A percentile compares a stretch with the other conserved stretches of the same genome.
Evolutionary conservation across 2,329 filamentous ascomycete genomes (phyloP).

Genomic region (Aspergillus brasiliensis): DNA sequence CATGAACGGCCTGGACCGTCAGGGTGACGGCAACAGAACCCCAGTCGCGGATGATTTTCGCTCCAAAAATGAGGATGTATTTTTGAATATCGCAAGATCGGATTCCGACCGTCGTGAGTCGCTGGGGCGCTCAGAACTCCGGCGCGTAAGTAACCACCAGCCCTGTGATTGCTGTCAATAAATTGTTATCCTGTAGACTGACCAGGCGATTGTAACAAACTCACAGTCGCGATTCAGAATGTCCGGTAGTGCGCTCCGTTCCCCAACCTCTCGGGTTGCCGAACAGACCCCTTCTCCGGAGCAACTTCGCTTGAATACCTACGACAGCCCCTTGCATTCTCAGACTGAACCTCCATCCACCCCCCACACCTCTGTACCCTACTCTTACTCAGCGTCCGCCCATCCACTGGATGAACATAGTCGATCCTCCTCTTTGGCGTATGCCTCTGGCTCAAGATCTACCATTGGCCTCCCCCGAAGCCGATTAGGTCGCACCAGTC

Average conservation of each 20-base stretch:
- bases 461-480: constrained; percentile 39
- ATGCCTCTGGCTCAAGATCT: constrained; percentile 38
- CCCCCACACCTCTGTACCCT: constrained; percentile 28
- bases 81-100: constrained; percentile 49
- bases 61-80: constrained; percentile 48
- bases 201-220: constrained; percentile 16
- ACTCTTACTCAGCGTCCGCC: constrained; percentile 36
- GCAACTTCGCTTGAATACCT: constrained; percentile 34
- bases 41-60: constrained; percentile 40
- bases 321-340: constrained; percentile 38
- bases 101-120: constrained; percentile 43
- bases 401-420: constrained; percentile 43
- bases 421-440: constrained; percentile 37
- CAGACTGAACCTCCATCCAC: constrained; percentile 36
- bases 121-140: constrained; percentile 40
- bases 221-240: constrained; percentile 41
- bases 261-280: constrained; percentile 33
- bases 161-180: constrained; percentile 1
- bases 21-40: constrained; percentile 35
- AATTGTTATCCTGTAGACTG: constrained; percentile 16
- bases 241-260: constrained; percentile 37
- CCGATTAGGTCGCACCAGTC: constrained; percentile 39
- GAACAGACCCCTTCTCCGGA: constrained; percentile 42
- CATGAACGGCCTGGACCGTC: constrained; percentile 28
- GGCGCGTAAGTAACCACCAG: constrained; percentile 36